These are phyloP conservation scores for Eremothecium coryli DNA, from an alignment of 1,139 yeast species.

Conservation along the genomic window DNA sequence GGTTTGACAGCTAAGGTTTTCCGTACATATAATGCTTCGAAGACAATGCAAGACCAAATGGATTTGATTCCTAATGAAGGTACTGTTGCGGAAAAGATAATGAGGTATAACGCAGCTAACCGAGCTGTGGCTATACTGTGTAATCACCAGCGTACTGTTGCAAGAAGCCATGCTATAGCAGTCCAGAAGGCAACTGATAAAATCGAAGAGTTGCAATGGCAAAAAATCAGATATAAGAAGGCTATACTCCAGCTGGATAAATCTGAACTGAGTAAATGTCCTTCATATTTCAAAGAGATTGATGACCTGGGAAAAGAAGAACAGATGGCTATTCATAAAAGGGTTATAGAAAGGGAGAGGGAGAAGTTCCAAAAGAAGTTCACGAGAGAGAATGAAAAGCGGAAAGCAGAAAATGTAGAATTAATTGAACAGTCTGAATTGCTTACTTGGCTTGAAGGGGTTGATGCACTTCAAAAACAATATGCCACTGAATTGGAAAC, in stretches of 20 bases:
- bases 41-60: constrained; percentile 91
- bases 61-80: constrained; percentile 78
- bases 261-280: constrained; percentile 41
- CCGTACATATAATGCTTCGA: constrained; percentile 95
- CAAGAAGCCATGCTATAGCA: constrained; percentile 72
- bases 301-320: constrained; percentile 64
- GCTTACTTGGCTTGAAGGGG: constrained; percentile 49
- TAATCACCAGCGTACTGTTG: constrained; percentile 92
- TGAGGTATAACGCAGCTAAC: constrained; percentile 87
- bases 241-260: constrained; percentile 64
- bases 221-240: constrained; percentile 61
- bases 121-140: constrained; percentile 91
- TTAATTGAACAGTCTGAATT: constrained; percentile 46
- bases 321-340: constrained; percentile 47
- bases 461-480: constrained; percentile 46
- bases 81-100: constrained; percentile 77
- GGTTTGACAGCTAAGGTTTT: constrained; percentile 94
- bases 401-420: constrained; percentile 47
- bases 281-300: constrained; percentile 56
- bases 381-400: constrained; percentile 68
- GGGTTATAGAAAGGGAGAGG: constrained; percentile 47
- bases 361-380: constrained; percentile 59
- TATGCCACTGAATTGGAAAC: constrained; percentile 52
- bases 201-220: constrained; percentile 76
- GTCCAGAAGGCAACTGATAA: constrained; percentile 72